Conservation (phyloP, 2,329 filamentous ascomycete species). For the Aspergillus tamarii region DNA sequence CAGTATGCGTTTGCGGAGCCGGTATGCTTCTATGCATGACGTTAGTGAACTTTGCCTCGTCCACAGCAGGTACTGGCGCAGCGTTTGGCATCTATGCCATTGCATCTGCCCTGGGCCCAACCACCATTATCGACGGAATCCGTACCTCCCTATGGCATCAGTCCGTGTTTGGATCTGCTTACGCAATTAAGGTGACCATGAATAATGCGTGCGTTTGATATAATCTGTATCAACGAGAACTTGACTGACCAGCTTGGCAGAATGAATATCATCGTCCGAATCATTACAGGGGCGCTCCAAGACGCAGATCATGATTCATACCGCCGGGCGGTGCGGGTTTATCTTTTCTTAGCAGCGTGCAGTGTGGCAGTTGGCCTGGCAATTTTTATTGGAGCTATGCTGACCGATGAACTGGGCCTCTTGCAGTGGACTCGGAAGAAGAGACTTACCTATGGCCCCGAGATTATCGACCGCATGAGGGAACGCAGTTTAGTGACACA, state of each 20-base stretch:
- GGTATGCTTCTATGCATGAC: slow-evolving; percentile 59
- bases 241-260: slow-evolving; percentile 30
- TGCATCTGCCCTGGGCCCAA: slow-evolving; percentile 59
- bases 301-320: slow-evolving; percentile 62
- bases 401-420: slow-evolving; percentile 49
- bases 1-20: slow-evolving; percentile 48
- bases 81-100: slow-evolving; percentile 64
- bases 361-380: slow-evolving; percentile 51
- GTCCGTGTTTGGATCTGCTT: slow-evolving; percentile 63
- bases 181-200: slow-evolving; percentile 63
- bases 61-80: slow-evolving; percentile 57
- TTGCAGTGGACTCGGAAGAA: slow-evolving; percentile 64
- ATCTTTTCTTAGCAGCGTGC: slow-evolving; percentile 56
- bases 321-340: slow-evolving; percentile 58
- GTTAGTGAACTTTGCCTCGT: slow-evolving; percentile 57
- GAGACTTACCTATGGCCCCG: slow-evolving; percentile 49
- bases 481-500: slow-evolving; percentile 45
- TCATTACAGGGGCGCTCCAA: slow-evolving; percentile 62
- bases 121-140: slow-evolving; percentile 63
- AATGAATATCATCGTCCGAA: slow-evolving; percentile 64
- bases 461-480: slow-evolving; percentile 49
- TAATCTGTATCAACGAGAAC: background rate
- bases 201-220: slow-evolving; percentile 55
- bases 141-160: slow-evolving; percentile 64
- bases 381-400: slow-evolving; percentile 45